A percentile compares a stretch with the other conserved stretches of the same genome.
These are phyloP conservation scores for Trichoderma arundinaceum DNA, from an alignment of 2,329 filamentous ascomycete genomes.

Conservation along the genomic window DNA sequence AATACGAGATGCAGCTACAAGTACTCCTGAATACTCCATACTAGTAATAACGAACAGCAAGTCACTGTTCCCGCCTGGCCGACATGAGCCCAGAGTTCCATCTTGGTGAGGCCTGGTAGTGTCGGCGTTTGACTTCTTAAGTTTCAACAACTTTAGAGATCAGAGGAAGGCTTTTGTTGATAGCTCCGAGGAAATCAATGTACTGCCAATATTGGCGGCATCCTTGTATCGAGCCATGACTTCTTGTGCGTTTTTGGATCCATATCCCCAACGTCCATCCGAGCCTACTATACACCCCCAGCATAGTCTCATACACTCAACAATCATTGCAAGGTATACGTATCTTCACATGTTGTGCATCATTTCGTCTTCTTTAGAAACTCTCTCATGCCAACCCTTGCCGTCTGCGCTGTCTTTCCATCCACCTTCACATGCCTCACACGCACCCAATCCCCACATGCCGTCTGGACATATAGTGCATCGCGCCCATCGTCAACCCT, in stretches of 20 bases:
- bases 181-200: no score
- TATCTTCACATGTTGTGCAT: neutral
- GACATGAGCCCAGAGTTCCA: neutral
- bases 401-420: conserved; percentile 41
- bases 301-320: neutral
- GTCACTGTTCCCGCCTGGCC: neutral
- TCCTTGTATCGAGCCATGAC: no score
- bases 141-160: no score
- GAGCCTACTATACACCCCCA: neutral
- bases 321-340: neutral
- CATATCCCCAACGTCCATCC: neutral
- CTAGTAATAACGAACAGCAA: neutral
- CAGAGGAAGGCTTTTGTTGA: no score
- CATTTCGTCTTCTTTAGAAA: conserved; percentile 17
- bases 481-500: conserved; percentile 33
- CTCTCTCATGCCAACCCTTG: conserved; percentile 36
- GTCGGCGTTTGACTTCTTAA: neutral
- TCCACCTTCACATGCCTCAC: conserved; percentile 45
- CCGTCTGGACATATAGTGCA: conserved; percentile 37
- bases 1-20: conserved; percentile 2
- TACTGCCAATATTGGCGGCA: no score
- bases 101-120: neutral
- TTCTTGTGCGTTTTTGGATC: no score
- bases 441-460: conserved; percentile 36
- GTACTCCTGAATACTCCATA: conserved; percentile 8